A percentile compares a stretch with the other conserved stretches of the same genome.
These are phyloP conservation scores for Candida dubliniensis DNA, from an alignment of 1,139 yeast species.

Conservation along the genomic window DNA sequence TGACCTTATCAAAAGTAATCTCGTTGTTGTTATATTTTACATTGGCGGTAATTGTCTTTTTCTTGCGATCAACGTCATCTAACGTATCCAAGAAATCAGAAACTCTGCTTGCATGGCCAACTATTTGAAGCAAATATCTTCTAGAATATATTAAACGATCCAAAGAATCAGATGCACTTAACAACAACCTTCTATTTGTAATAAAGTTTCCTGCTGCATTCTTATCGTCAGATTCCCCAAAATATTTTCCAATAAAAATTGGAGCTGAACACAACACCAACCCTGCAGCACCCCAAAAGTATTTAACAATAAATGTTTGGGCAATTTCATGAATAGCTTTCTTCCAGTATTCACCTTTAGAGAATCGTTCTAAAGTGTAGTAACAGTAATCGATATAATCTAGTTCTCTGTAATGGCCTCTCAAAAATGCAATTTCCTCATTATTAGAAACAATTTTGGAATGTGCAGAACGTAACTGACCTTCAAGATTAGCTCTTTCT, in stretches of 20 bases:
- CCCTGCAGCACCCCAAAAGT: constrained; percentile 96
- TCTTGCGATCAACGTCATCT: constrained; percentile 45
- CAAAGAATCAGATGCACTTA: constrained; percentile 86
- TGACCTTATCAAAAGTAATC: constrained; percentile 70
- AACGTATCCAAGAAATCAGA: constrained; percentile 69
- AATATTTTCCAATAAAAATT: constrained; percentile 68
- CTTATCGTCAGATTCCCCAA: constrained; percentile 48
- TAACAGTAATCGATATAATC: constrained; percentile 78
- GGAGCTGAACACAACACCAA: constrained; percentile 86
- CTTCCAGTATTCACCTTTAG: constrained; percentile 75
- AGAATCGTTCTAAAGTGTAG: constrained; percentile 77
- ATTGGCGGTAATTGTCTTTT: constrained; percentile 27
- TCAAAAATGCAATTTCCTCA: constrained; percentile 85
- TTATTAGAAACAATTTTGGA: constrained; percentile 74
- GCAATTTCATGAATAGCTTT: constrained; percentile 74
- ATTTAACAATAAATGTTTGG: constrained; percentile 83
- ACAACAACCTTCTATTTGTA: constrained; percentile 81
- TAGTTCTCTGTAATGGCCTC: constrained; percentile 80
- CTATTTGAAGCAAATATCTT: constrained; percentile 78
- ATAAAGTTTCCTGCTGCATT: constrained; percentile 74
- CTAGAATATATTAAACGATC: constrained; percentile 86
- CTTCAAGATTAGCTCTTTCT: constrained; percentile 78
- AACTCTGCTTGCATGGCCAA: constrained; percentile 81
- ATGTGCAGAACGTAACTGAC: constrained; percentile 80
- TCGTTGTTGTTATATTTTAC: constrained; percentile 54